Evolutionary conservation across 768 basidiomycete species (phyloP).

Genomic region (Termitomyces sp.): DNA sequence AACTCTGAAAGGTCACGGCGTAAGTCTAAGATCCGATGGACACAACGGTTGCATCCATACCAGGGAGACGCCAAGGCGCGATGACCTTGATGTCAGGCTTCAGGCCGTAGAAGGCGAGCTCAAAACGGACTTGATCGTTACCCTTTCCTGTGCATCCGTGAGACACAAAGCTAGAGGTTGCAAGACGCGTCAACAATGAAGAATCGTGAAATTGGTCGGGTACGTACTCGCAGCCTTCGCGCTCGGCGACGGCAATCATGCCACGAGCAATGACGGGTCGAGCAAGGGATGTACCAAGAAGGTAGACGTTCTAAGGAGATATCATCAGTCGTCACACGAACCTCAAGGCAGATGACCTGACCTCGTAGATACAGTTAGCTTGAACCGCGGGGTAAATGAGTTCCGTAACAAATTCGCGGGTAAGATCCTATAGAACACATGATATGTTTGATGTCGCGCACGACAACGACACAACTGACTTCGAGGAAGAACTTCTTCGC

Average conservation of each 20-base stretch:
- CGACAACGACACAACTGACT: conserved; percentile 32
- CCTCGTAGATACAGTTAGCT: conserved; percentile 99
- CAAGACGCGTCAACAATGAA: neutral
- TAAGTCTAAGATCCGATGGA: neutral
- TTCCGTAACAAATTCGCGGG: conserved; percentile 91
- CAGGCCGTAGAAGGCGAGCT: conserved; percentile 97
- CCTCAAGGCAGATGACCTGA: conserved; percentile 23
- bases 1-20: conserved; percentile 53
- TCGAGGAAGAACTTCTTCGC: conserved; percentile 96
- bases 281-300: conserved; percentile 95
- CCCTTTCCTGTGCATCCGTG: conserved; percentile 99
- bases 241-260: conserved; percentile 92
- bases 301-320: conserved; percentile 76
- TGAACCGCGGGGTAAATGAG: conserved; percentile 98
- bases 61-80: conserved; percentile 96
- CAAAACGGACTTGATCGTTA: conserved; percentile 99
- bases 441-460: neutral
- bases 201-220: neutral
- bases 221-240: conserved; percentile 92
- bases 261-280: conserved; percentile 98
- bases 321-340: conserved; percentile 2
- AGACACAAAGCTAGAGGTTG: conserved; percentile 70
- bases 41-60: conserved; percentile 33
- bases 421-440: conserved; percentile 64
- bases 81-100: conserved; percentile 99